phyloP scores from a whole-genome alignment of 257 asterid species.

The Thymus mandschuricus region DNA sequence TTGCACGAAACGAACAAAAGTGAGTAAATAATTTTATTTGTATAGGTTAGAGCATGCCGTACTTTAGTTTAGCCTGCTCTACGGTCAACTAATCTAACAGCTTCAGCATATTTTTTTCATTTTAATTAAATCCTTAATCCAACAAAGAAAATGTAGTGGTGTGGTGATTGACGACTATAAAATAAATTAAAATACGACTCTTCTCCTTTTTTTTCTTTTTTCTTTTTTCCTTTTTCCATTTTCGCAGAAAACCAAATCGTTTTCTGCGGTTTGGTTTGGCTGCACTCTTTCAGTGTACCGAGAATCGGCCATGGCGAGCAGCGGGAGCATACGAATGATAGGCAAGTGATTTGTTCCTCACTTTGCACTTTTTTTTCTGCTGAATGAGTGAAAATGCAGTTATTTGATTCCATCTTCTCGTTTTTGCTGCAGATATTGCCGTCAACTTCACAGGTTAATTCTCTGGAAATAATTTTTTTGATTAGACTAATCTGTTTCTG shows the following conservation, averaged over 20 bases:
- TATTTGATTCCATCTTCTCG: not conserved
- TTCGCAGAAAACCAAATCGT: too few species aligned
- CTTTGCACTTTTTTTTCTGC: not conserved
- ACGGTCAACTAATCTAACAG: too few species aligned
- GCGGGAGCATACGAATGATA: conserved; percentile 62
- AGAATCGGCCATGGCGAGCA: conserved; percentile 61
- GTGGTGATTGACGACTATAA: too few species aligned
- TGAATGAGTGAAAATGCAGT: not conserved
- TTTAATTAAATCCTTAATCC: too few species aligned
- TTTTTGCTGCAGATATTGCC: conserved; percentile 71
- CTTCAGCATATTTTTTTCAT: too few species aligned
- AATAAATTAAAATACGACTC: too few species aligned
- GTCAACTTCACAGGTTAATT: conserved; percentile 87
- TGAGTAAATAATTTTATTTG: not conserved
- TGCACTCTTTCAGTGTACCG: not conserved
- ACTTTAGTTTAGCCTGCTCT: too few species aligned
- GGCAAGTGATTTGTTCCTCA: conserved; percentile 46
- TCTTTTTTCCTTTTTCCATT: not conserved
- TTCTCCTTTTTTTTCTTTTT: not conserved
- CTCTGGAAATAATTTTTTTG: not conserved
- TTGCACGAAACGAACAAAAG: not conserved
- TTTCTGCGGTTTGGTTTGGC: not conserved
- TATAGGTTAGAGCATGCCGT: too few species aligned
- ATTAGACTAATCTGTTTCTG: too few species aligned
- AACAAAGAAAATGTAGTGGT: too few species aligned